Evolutionary conservation across 768 basidiomycete genomes (phyloP), one percentile per base, ranked within the genome.

Genomic region (Phanerochaete carnosa): DNA sequence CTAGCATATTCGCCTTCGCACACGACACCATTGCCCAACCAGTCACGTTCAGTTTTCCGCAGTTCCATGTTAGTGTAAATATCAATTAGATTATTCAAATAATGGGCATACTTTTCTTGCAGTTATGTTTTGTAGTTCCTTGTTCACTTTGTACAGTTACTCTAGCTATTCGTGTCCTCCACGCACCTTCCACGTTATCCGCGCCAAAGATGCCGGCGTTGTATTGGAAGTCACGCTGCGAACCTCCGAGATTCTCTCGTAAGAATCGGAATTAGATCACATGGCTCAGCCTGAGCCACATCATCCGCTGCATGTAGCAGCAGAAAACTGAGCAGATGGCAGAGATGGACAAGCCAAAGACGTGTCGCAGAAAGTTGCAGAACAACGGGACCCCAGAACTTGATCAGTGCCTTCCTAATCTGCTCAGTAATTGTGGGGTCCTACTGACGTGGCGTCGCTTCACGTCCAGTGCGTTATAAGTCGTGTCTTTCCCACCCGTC

Each of bases 391-490:
- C 57, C 61, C 56, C 61, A 33, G 29, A n/a, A 37, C 37, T 9
- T 15, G 33, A 37, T 19, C 23, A 26, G 60, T 15, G 32, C 53
- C 23, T 56, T 16, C 58, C 58, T 54, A 46, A 60, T 26, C 23
- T 13, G 59, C n/a, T 32, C 8, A 33, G 26, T 7, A 9, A 16
- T 51, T 45, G 26, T 57, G 61, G 61, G 61, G 61, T 62, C 61
- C 57, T 51, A 58, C 61, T 62, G 61, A 62, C 61, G 61, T 58
- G 56, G 61, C 61, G 61, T 28, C 37, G 55, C 28, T 22, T 54
- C n/a, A 28, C 16, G 25, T 28, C 35, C n/a, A 22, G 28, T 15
- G 25, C 37, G 11, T 25, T 62, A 58, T 62, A 62, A 52, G 35
- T 39, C 33, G 47, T 23, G 9, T 19, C 30, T 23, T 22, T 23